phyloP scores from a whole-genome alignment of 352 stramenopile species.

The Pythium phragmitis region DNA sequence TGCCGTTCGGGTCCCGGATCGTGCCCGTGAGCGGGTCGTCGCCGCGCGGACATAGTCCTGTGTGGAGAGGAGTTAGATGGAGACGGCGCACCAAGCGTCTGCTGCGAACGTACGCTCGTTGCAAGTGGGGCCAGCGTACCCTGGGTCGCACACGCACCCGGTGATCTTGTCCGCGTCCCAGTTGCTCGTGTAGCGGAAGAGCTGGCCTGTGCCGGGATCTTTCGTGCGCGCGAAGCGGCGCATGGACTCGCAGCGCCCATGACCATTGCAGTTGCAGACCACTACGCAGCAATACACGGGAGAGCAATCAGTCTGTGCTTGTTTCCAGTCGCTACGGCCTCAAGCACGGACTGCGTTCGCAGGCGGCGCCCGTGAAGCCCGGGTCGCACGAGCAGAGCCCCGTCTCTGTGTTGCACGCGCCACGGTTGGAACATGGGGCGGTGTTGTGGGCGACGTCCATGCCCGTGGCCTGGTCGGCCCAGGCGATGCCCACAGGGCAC shows the following conservation, averaged over 20 bases:
- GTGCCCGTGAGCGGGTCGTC: conserved; percentile 87
- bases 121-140: conserved; percentile 79
- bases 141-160: conserved; percentile 84
- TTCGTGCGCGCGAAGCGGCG: conserved; percentile 51
- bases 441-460: conserved; percentile 77
- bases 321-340: neutral
- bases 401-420: conserved; percentile 52
- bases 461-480: conserved; percentile 62
- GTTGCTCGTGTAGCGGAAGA: conserved; percentile 59
- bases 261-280: conserved; percentile 70
- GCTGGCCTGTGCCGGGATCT: conserved; percentile 45
- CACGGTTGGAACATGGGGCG: conserved; percentile 88
- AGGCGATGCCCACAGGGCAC: conserved; percentile 67
- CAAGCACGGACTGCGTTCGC: conserved; percentile 41
- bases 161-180: conserved; percentile 87
- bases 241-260: conserved; percentile 85
- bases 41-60: conserved; percentile 72
- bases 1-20: conserved; percentile 50
- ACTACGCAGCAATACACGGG: conserved; percentile 30
- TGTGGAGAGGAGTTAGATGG: neutral
- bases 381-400: conserved; percentile 62
- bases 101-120: conserved; percentile 35
- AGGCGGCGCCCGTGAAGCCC: conserved; percentile 79
- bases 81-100: neutral
- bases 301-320: neutral